Evolutionary conservation across 2,329 filamentous ascomycete genomes (phyloP).

Genomic region (Diplodia corticola): DNA sequence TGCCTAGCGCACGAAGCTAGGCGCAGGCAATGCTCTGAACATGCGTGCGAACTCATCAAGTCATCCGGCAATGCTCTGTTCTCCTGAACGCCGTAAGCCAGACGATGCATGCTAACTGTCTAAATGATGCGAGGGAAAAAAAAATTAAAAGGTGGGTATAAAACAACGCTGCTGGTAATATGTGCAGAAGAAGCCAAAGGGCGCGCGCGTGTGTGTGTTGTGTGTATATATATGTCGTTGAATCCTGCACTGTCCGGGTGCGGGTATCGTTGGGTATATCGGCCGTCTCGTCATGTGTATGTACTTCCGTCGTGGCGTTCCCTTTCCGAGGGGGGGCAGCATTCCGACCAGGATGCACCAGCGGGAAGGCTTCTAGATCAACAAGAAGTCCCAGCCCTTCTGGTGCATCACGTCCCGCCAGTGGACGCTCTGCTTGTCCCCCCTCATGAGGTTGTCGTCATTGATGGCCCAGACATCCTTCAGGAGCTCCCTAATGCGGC

Average conservation of each 20-base stretch:
- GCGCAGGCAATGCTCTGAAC: constrained; percentile 7
- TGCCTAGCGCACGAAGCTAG: constrained; percentile 13
- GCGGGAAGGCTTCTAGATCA: constrained; percentile 61
- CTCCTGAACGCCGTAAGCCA: constrained; percentile 20
- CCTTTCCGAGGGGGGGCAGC: not conserved
- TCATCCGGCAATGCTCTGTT: constrained; percentile 10
- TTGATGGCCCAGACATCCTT: constrained; percentile 78
- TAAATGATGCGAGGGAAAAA: constrained; percentile 26
- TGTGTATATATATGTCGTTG: constrained; percentile 27
- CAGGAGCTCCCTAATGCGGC: constrained; percentile 75
- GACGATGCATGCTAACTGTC: constrained; percentile 18
- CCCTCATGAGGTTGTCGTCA: constrained; percentile 59
- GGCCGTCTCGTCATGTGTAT: constrained; percentile 23
- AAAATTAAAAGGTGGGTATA: constrained; percentile 45
- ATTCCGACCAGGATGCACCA: constrained; percentile 39
- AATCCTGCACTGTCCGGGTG: constrained; percentile 8
- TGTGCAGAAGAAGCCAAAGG: constrained; percentile 33
- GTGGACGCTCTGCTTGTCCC: constrained; percentile 69
- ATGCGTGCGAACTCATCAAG: constrained; percentile 14
- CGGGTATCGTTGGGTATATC: constrained; percentile 22
- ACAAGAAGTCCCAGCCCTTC: constrained; percentile 88
- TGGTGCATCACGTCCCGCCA: constrained; percentile 93
- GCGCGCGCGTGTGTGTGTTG: constrained; percentile 30
- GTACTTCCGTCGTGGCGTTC: constrained; percentile 14
- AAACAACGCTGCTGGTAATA: constrained; percentile 32